Evolutionary conservation across 805 yeast genomes (phyloP), one percentile per base, ranked within the genome.

Genomic region (Candida adriatica): DNA sequence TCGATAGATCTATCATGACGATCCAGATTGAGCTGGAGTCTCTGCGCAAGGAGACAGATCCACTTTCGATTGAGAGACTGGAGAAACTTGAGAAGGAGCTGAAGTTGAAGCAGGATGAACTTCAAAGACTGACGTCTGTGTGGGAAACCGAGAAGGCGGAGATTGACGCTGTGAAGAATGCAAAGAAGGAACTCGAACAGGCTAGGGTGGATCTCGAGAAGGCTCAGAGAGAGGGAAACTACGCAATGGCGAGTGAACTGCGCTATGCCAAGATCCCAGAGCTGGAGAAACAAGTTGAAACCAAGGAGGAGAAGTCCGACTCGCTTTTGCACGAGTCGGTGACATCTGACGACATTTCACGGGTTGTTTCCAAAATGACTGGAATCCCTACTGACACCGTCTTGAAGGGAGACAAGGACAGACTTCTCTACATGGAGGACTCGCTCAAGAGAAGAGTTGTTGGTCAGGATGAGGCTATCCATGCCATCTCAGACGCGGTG

Each of bases 381-480:
- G 97, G 97, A 23, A 87, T 90, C 26, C 98, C 98, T 6, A 84
- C 85, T 16, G 85, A 79, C 45, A 83, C 87, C 19, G 75, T 90
- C 45, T 70, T 92, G 79, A 83, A 83, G 56, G 96, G 96, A 29
- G 98, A 90, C 53, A 86, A 85, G 59, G 96, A 90, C 53, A 80
- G 88, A 55, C 67, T 90, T 32, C 56, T 90, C 33, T 81, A 70
- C 55, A 92, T 92, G 96, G 96, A 88, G 55, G 65, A 70, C 6
- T 73, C 84, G 0, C 59, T 90, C 44, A 75, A 75, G 48, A 70
- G 71, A 40, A 76, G 85, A 39, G 96, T 90, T 17, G 76, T 90
- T 41, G 97, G 98, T 6, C 98, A 90, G 58, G 95, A 90, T 51
- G 95, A 86, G 51, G 97, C 97, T 0, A 86, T 92, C 26, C 70